phyloP scores from a whole-genome alignment of 2,329 filamentous ascomycete species.

The Aspergillus arachidicola region DNA sequence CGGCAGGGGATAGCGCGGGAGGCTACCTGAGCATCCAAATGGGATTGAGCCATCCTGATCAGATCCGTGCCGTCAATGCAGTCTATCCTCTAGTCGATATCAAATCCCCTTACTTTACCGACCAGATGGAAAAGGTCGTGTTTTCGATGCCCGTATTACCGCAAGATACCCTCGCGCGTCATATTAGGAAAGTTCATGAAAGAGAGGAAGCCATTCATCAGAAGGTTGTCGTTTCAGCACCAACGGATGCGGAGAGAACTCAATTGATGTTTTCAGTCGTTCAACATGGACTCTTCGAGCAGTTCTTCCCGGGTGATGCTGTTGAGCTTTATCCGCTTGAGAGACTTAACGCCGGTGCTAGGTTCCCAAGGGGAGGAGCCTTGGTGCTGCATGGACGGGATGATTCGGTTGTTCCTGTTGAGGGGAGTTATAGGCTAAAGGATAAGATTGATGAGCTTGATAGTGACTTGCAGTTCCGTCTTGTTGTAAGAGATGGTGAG shows the following conservation, averaged over 20 bases:
- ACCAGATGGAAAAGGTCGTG: background rate
- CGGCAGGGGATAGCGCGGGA: background rate
- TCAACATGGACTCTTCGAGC: background rate
- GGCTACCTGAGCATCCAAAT: background rate
- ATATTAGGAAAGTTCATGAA: background rate
- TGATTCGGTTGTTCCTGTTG: background rate
- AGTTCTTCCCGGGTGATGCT: background rate
- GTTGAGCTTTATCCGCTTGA: background rate
- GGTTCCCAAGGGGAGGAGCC: background rate
- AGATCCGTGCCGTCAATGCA: background rate
- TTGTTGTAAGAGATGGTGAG: background rate
- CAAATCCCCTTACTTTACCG: background rate
- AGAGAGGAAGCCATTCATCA: background rate
- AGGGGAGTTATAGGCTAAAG: background rate
- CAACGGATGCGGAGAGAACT: background rate
- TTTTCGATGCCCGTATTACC: background rate
- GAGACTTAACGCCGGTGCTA: background rate
- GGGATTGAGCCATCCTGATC: background rate
- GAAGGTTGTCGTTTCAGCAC: background rate
- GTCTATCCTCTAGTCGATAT: background rate
- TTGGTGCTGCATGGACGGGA: background rate
- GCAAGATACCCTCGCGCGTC: background rate
- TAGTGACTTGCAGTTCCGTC: background rate
- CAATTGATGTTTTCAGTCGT: background rate
- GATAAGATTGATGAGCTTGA: background rate